Percentiles rank a stretch among this genome's conserved stretches.
phyloP scores from a whole-genome alignment of 2,329 filamentous ascomycete genomes.

The Penicillium olsonii region DNA sequence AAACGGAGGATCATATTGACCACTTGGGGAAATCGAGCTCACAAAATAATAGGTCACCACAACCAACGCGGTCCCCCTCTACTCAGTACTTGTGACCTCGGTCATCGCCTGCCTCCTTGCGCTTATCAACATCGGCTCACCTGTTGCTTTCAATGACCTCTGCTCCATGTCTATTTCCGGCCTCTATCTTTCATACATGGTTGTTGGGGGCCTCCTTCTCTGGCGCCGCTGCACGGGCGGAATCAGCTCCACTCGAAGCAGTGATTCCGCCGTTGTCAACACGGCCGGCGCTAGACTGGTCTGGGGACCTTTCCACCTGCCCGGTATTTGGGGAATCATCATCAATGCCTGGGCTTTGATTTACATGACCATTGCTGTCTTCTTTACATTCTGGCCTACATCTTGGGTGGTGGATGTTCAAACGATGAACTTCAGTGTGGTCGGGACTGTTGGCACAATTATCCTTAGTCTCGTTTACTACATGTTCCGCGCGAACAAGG shows the following conservation, averaged over 20 bases:
- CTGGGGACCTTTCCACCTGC: constrained; percentile 33
- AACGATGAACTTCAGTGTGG: constrained; percentile 51
- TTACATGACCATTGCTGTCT: constrained; percentile 50
- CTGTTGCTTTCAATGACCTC: constrained; percentile 35
- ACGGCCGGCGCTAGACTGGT: constrained; percentile 29
- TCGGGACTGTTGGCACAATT: constrained; percentile 46
- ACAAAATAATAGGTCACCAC: constrained; percentile 21
- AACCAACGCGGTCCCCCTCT: constrained; percentile 28
- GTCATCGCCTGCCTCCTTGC: constrained; percentile 31
- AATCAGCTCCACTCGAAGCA: constrained; percentile 18
- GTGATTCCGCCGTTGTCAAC: constrained; percentile 25
- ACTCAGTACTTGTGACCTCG: constrained; percentile 29
- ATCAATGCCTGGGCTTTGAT: constrained; percentile 48
- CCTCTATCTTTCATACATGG: constrained; percentile 34
- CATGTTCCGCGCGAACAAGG: constrained; percentile 32
- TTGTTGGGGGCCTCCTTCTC: constrained; percentile 29
- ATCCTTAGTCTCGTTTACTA: constrained; percentile 46
- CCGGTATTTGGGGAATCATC: constrained; percentile 39
- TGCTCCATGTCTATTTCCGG: constrained; percentile 36
- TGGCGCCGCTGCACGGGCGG: constrained; percentile 28
- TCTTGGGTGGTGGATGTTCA: constrained; percentile 36
- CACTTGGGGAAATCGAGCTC: neutral
- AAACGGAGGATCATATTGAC: neutral
- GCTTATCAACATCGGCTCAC: constrained; percentile 37
- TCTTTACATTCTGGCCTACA: constrained; percentile 54